These are phyloP conservation scores for Solanum ossicruentum DNA, from an alignment of 257 asterid genomes.

Conservation along the genomic window DNA sequence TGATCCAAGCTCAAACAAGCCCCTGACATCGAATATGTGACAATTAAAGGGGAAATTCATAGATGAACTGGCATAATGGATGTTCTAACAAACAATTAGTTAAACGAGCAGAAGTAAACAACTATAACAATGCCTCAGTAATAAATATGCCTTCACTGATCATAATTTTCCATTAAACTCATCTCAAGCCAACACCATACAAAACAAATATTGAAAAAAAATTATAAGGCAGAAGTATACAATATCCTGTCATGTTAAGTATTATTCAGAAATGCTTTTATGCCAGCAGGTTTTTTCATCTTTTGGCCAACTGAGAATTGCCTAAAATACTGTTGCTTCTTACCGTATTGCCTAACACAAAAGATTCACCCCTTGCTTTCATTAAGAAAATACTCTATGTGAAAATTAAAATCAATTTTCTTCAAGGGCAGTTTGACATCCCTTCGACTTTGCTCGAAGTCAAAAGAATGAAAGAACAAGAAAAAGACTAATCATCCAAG, in stretches of 20 bases:
- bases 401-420: neutral
- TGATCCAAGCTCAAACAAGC: neutral
- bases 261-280: neutral
- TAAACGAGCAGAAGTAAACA: neutral
- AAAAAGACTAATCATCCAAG: neutral
- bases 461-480: neutral
- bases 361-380: neutral
- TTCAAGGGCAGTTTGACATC: neutral
- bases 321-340: neutral
- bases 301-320: neutral
- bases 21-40: neutral
- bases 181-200: neutral
- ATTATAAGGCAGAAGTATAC: neutral
- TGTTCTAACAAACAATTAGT: neutral
- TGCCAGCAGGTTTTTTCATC: neutral
- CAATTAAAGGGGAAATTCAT: neutral
- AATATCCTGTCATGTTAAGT: neutral
- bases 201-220: neutral
- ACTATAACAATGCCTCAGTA: neutral
- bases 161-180: neutral
- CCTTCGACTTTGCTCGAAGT: neutral
- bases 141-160: neutral
- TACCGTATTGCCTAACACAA: neutral
- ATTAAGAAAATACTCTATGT: neutral
- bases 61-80: neutral